Evolutionary conservation across 345 rosid species (phyloP).

Genomic region (Reutealis trisperma): DNA sequence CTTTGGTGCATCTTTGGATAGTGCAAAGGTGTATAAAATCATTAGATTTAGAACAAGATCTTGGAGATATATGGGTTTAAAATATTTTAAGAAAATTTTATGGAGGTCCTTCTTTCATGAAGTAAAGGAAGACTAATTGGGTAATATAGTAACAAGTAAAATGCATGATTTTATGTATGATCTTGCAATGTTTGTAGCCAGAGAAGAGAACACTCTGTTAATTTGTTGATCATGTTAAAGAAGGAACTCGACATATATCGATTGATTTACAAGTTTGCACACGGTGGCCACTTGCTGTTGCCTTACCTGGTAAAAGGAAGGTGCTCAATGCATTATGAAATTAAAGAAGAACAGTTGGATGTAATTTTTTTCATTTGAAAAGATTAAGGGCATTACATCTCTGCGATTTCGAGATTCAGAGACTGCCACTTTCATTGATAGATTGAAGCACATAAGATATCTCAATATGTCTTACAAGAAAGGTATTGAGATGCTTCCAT

Average conservation of each 20-base stretch:
- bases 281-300: neutral
- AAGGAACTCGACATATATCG: too few relatives aligned
- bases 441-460: too few relatives aligned
- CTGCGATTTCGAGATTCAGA: too few relatives aligned
- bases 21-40: slow-evolving; percentile 21
- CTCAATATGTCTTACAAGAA: too few relatives aligned
- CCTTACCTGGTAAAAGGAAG: neutral
- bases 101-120: slow-evolving; percentile 15
- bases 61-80: slow-evolving; percentile 7
- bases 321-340: too few relatives aligned
- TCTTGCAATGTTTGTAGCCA: neutral
- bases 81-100: slow-evolving; percentile 10
- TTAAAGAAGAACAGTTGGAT: too few relatives aligned
- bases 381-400: too few relatives aligned
- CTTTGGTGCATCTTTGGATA: slow-evolving; percentile 25
- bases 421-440: too few relatives aligned
- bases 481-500: too few relatives aligned
- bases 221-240: too few relatives aligned
- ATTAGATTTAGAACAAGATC: neutral
- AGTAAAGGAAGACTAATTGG: neutral
- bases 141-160: neutral
- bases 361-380: too few relatives aligned
- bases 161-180: neutral
- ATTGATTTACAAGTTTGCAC: too few relatives aligned
- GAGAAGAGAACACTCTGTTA: neutral